phyloP scores from a whole-genome alignment of 1,284 basidiomycete species.

The Cutaneotrichosporon sp. region DNA sequence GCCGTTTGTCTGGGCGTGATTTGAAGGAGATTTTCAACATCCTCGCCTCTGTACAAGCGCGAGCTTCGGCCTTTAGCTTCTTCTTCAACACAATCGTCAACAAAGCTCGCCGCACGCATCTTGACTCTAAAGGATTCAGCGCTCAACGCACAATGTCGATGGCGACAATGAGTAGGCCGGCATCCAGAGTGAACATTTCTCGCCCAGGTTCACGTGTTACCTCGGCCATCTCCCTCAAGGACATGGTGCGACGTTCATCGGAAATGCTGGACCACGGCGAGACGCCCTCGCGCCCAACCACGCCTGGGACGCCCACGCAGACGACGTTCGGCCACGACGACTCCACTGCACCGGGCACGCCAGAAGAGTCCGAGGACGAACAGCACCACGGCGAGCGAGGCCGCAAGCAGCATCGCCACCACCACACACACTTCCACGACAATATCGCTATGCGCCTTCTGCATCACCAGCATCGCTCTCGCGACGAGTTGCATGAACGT shows the following conservation, averaged over 20 bases:
- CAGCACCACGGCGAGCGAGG: neutral
- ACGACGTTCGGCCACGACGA: neutral
- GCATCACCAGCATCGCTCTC: neutral
- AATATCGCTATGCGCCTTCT: neutral
- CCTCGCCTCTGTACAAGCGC: slow-evolving; percentile 36
- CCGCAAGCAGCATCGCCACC: neutral
- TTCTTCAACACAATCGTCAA: slow-evolving; percentile 46
- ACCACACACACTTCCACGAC: neutral
- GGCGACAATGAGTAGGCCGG: neutral
- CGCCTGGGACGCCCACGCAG: neutral
- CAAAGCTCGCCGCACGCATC: slow-evolving; percentile 38
- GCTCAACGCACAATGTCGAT: slow-evolving; percentile 3
- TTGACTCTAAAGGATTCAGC: slow-evolving; percentile 41
- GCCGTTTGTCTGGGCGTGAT: slow-evolving; percentile 39
- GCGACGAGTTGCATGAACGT: neutral
- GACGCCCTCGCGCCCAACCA: neutral
- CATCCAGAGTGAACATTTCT: neutral
- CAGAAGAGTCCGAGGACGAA: slow-evolving; percentile 5
- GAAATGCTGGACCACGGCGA: neutral
- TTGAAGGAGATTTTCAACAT: slow-evolving; percentile 35
- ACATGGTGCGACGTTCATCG: neutral
- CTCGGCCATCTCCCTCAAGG: neutral
- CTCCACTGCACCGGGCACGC: neutral
- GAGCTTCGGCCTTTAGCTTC: slow-evolving; percentile 42
- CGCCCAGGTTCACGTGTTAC: neutral